Percentiles rank a stretch among this genome's conserved stretches.
Conservation (phyloP, 345 rosid species). For the Pugionium dolabratum region DNA sequence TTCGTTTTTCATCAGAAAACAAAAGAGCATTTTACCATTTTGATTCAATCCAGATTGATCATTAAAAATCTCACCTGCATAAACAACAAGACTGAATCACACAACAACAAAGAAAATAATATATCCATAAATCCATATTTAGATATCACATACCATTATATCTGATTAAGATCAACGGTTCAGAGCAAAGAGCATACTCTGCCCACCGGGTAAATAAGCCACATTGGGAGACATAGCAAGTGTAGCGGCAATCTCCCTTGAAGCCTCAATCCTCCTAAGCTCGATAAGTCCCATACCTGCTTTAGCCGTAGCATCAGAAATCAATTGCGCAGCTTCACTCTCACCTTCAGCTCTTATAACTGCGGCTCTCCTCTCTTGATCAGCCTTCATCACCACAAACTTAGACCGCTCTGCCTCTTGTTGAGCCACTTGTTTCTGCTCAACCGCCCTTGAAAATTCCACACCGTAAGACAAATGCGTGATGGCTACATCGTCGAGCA, state of each 20-base stretch:
- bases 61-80: slow-evolving; percentile 26
- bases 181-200: slow-evolving; percentile 75
- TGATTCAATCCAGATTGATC: slow-evolving; percentile 32
- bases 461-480: slow-evolving; percentile 92
- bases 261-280: slow-evolving; percentile 98
- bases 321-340: slow-evolving; percentile 89
- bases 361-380: slow-evolving; percentile 97
- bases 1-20: slow-evolving; percentile 21
- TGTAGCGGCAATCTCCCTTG: slow-evolving; percentile 90
- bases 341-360: slow-evolving; percentile 96
- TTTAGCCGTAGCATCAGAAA: slow-evolving; percentile 80
- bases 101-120: background rate
- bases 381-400: slow-evolving; percentile 93
- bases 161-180: slow-evolving; percentile 49
- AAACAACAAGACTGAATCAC: background rate
- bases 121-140: background rate
- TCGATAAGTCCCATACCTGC: slow-evolving; percentile 93
- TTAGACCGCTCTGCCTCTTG: slow-evolving; percentile 98
- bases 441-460: slow-evolving; percentile 94
- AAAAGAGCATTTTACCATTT: slow-evolving; percentile 22
- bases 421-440: slow-evolving; percentile 98
- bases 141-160: slow-evolving; percentile 10
- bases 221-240: slow-evolving; percentile 88
- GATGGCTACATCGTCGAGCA: slow-evolving; percentile 93
- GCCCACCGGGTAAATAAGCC: slow-evolving; percentile 86